Evolutionary conservation across 1,284 basidiomycete species (phyloP), one percentile per base, ranked within the genome.

Genomic region (Ganoderma multipileum): DNA sequence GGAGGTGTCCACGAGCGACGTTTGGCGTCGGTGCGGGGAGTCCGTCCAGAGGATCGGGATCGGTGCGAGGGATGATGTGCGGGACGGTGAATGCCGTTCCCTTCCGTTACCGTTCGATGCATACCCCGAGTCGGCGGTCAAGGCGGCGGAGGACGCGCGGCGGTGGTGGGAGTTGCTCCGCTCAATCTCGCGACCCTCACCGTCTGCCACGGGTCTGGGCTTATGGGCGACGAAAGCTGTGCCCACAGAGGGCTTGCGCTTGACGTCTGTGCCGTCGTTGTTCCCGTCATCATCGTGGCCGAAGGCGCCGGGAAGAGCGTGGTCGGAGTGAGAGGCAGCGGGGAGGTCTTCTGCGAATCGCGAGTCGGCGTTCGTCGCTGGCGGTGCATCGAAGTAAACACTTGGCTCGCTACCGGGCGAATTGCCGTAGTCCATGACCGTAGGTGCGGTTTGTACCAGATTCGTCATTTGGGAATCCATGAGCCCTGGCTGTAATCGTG

Each of bases 381-480:
- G 80, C 6, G 55, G 47, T 9, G 83, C 82, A 80, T 84, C 83
- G 71, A 83, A 83, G 75, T 83, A 84, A 11, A 79, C 67, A 63
- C 76, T 79, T 36, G 73, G 76, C 64, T 80, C 81, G 76, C 81
- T 83, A 42, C 58, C 67, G 63, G 75, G 68, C 3, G 72, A 55
- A 69, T 28, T 33, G 26, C 30, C 52, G 28, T 68, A 72, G 61
- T 72, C 68, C 28, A 69, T 70, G 67, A 44, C 50, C 16, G 71
- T 72, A 16, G 64, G 38, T 14, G 38, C 23, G 14, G 58, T 60
- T 41, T 60, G 58, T 3, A 60, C 58, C 58, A 60, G 42, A 23
- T 60, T 60, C 58, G 42, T 41, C 12, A 33, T 58, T 58, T 33
- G 55, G 18, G 33, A 11, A 39, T 58, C 33, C 33, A 33, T 33